Evolutionary conservation across 768 basidiomycete genomes (phyloP), one percentile per base, ranked within the genome.

Genomic region (Podaxis sp.): DNA sequence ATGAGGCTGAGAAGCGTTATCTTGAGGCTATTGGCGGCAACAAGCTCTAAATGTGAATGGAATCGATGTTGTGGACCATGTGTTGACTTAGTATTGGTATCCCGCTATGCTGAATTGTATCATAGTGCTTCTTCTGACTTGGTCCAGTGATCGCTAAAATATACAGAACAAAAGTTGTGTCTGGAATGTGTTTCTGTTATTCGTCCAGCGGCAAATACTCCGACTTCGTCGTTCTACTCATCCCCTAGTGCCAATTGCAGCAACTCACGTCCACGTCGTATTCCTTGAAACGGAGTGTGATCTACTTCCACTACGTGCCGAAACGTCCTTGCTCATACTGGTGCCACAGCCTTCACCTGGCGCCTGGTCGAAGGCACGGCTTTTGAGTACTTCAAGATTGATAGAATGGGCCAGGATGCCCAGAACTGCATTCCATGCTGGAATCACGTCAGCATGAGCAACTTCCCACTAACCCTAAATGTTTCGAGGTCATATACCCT

Each of bases 1-100:
- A 91, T 68, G 93, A 96, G 76, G 96, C 94, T 5, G 93, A 95
- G 70, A 76, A 78, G 54, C 79, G 82, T 48, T 70, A 79, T 50
- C 62, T 71, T 11, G 77, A 78, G 57, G 79, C 74, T 36, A 61
- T 70, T 35, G 64, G 72, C 3, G 46, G 61, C 16, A 61, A 55
- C 48, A 68, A 69, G 57, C 63, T 66, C 52, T 64, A 62, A 63
- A 28, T 42, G 7, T 23, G 4, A 4, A 21, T 27, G 14, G 32
- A 5, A 46, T 7, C 14, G 2, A 25, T 48, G 53, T 14, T 18
- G 23, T 21, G 25, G 7, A 54, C 7, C 18, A 21, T 54, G 52
- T 28, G 37, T 28, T 27, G 7, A 44, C 42, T n/a, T 44, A 2
- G 42, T 44, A 1, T 21, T 9, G 32, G 18, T n/a, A 9, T 44